Base-by-base conservation (phyloP, 148 eudicot genomes). In the Amaranthus cruentus region DNA sequence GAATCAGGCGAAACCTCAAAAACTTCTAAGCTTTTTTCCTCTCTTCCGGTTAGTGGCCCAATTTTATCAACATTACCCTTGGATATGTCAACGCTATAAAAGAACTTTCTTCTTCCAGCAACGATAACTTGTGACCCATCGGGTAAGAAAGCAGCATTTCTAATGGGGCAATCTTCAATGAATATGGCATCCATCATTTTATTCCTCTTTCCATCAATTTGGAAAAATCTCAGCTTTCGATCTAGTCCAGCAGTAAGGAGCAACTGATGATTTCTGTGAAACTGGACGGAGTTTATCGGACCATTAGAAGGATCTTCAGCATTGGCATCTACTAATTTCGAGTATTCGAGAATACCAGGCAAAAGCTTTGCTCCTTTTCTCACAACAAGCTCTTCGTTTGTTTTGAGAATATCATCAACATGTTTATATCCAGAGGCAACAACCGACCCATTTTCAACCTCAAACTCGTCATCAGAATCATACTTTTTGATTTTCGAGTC, bases 1-100 rank as follows among this genome's bases (percentile, higher is more conserved):
- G 98, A 94, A 87, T 94, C 96, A 2, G 98, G 93, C 62, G 97
- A 91, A 76, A 94, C 90, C 84, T 86, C 98, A 77, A 91, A 94
- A 49, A 54, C 15, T 80, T 94, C 96, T 79, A 94, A 77, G 79
- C 97, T 94, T 80, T 87, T 94, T 83, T 91, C 98, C 46, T 94
- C 98, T 83, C 98, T 81, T 13, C 98, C 98, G 2, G 83, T 82
- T 55, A 94, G 72, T 15, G 97, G 97, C 43, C 97, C 96, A 6
- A 90, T 83, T 74, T 85, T 89, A 76, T 91, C 97, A 8, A 84
- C 75, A 44, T n/a, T 77, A 2, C 96, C 89, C 76, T 89, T 91
- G 68, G 89, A 89, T 58, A 95, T 72, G 76, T 95, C 96, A 11
- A 91, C 71, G 76, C 91, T 84, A 58, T 94, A 94, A 63, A 89